Evolutionary conservation across 1,139 yeast genomes (phyloP).

Genomic region (Waltiozyma sp.): DNA sequence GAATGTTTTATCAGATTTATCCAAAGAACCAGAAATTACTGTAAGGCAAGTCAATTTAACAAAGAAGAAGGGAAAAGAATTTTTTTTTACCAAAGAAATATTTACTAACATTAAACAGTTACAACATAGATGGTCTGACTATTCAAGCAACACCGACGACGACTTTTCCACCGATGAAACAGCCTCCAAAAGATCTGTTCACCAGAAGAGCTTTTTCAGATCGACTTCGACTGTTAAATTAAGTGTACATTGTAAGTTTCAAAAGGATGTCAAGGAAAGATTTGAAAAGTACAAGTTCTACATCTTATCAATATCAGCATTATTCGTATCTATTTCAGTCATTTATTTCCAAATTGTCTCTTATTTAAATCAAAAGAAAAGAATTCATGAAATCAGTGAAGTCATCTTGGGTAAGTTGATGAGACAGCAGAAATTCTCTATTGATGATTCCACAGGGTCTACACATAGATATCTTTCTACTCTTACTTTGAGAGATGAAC

Average conservation of each 20-base stretch:
- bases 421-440: conserved; percentile 26
- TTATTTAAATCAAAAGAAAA: conserved; percentile 28
- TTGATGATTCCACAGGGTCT: conserved; percentile 24
- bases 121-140: conserved; percentile 18
- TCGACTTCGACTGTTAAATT: conserved; percentile 63
- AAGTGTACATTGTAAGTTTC: conserved; percentile 49
- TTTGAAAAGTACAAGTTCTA: conserved; percentile 31
- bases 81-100: conserved; percentile 7
- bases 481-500: conserved; percentile 66
- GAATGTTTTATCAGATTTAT: conserved; percentile 51
- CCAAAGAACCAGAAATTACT: conserved; percentile 64
- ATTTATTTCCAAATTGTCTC: conserved; percentile 27
- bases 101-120: conserved; percentile 23
- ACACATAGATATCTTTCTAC: conserved; percentile 49
- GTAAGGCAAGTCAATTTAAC: conserved; percentile 62
- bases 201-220: conserved; percentile 44
- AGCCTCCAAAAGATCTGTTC: conserved; percentile 27
- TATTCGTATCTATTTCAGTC: conserved; percentile 18
- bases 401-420: conserved; percentile 35
- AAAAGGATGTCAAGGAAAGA: conserved; percentile 42
- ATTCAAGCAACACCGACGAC: conserved; percentile 20
- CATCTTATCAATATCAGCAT: conserved; percentile 22
- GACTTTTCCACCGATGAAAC: conserved; percentile 23
- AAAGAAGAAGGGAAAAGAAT: too few species aligned
- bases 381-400: conserved; percentile 22